Conservation (phyloP, 768 basidiomycete genomes). For the Mycena albidolilacea region DNA sequence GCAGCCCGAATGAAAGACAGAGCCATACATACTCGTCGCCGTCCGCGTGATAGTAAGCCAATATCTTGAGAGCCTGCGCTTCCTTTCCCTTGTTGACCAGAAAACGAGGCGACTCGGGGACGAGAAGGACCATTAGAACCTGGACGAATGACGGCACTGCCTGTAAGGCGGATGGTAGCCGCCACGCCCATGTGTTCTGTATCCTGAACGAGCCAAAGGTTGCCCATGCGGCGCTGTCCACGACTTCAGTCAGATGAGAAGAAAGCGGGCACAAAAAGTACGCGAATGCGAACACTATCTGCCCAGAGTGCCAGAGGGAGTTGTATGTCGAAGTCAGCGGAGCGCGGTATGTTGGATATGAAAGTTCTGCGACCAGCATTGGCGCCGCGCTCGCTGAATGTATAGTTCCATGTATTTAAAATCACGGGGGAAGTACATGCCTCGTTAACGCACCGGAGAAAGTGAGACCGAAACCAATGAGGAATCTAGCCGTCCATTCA, state of each 20-base stretch:
- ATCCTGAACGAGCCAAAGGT: conserved; percentile 87
- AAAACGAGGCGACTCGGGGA: conserved; percentile 90
- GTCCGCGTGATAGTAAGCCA: conserved; percentile 90
- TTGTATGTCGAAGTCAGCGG: conserved; percentile 85
- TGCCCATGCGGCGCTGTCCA: conserved; percentile 80
- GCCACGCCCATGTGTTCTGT: conserved; percentile 81
- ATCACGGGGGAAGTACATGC: conserved; percentile 63
- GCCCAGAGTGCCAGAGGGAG: conserved; percentile 89
- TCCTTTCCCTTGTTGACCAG: conserved; percentile 82
- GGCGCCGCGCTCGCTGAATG: conserved; percentile 78
- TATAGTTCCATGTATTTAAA: conserved; percentile 14
- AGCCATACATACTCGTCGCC: conserved; percentile 66
- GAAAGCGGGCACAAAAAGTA: conserved; percentile 23
- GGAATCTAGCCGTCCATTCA: conserved; percentile 57
- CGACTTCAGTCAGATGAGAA: conserved; percentile 13
- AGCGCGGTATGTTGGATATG: conserved; percentile 87
- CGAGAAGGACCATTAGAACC: conserved; percentile 74
- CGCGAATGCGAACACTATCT: conserved; percentile 71
- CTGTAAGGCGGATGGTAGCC: conserved; percentile 83
- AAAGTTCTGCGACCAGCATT: conserved; percentile 86
- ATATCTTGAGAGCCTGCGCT: conserved; percentile 73
- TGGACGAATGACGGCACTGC: conserved; percentile 78
- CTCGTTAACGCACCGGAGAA: conserved; percentile 65
- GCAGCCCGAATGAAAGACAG: neutral
- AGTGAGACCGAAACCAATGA: conserved; percentile 83